Conservation (phyloP, 345 rosid species). For the Eucalyptus cloeziana region DNA sequence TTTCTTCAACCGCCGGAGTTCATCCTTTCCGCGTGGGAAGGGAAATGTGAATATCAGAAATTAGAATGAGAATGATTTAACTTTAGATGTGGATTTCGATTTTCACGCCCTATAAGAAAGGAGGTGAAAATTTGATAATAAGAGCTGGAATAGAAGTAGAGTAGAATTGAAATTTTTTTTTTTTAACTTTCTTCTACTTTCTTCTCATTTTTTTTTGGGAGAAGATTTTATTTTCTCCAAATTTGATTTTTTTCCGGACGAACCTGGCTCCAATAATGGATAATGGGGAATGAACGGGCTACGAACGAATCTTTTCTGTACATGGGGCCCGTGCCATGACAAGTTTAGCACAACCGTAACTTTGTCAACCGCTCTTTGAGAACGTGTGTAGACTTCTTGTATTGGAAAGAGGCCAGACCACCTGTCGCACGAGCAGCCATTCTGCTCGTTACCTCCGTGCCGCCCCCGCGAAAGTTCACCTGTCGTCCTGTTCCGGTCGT, state of each 20-base stretch:
- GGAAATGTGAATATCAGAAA: no score
- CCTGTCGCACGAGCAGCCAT: neutral
- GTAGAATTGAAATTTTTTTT: fast-evolving
- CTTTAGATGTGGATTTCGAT: fast-evolving
- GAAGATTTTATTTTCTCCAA: neutral
- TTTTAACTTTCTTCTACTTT: neutral
- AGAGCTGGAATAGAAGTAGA: fast-evolving
- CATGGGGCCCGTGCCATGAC: neutral
- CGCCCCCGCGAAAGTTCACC: neutral
- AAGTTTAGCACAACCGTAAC: neutral
- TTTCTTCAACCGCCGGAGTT: no score
- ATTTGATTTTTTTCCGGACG: neutral
- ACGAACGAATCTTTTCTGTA: neutral
- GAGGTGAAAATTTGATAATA: fast-evolving
- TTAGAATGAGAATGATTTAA: neutral
- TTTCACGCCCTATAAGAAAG: fast-evolving
- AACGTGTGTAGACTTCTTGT: neutral
- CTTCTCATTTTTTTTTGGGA: neutral
- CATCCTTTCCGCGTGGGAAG: no score
- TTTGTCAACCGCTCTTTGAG: neutral
- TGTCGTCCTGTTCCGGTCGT: neutral
- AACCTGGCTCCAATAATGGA: neutral
- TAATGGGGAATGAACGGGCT: neutral
- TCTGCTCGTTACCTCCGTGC: neutral
- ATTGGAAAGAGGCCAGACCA: neutral